Evolutionary conservation across 2,329 filamentous ascomycete species (phyloP).

Genomic region (Sarocladiaceae sp.): DNA sequence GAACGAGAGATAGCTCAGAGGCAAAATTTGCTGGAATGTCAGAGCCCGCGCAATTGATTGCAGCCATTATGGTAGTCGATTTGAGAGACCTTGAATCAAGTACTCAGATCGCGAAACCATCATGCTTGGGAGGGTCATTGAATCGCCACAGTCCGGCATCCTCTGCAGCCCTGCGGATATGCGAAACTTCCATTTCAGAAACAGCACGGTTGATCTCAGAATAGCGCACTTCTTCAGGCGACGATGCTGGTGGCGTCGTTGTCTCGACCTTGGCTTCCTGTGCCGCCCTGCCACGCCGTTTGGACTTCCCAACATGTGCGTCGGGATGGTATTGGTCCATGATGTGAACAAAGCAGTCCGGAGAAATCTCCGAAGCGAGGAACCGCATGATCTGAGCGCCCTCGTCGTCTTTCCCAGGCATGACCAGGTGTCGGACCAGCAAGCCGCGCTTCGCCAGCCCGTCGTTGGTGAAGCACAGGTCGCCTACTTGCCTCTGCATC

Average conservation of each 20-base stretch:
- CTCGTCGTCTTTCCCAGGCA: constrained; percentile 76
- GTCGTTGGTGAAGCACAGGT: constrained; percentile 76
- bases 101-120: constrained; percentile 44
- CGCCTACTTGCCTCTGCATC: constrained; percentile 79
- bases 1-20: not conserved
- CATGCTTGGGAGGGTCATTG: constrained; percentile 56
- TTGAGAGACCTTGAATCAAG: not conserved
- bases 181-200: constrained; percentile 42
- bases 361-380: constrained; percentile 67
- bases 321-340: constrained; percentile 87
- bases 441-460: constrained; percentile 77
- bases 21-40: constrained; percentile 8
- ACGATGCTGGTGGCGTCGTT: not conserved
- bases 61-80: too few relatives aligned
- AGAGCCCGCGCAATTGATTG: too few relatives aligned
- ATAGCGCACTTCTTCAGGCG: constrained; percentile 54
- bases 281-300: constrained; percentile 29
- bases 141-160: constrained; percentile 75
- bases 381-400: constrained; percentile 71
- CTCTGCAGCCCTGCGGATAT: constrained; percentile 63
- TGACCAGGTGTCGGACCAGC: constrained; percentile 74
- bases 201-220: constrained; percentile 74
- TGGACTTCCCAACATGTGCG: constrained; percentile 71
- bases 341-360: constrained; percentile 75
- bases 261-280: constrained; percentile 21